Conservation (phyloP, 2,329 filamentous ascomycete genomes). For the Xylariaceae sp. region DNA sequence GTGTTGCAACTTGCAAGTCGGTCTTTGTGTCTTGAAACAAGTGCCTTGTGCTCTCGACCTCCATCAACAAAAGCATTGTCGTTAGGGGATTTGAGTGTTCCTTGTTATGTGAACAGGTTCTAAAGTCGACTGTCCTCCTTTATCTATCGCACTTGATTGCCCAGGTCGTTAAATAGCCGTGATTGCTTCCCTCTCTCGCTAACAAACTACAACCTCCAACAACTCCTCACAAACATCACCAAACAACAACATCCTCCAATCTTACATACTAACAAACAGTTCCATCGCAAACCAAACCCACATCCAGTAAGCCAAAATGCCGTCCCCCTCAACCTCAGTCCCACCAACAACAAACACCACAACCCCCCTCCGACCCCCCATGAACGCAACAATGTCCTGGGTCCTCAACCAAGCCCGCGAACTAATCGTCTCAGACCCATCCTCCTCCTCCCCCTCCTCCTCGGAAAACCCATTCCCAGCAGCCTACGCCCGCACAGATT, state of each 20-base stretch:
- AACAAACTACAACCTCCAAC: not conserved
- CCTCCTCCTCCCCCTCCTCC: no score
- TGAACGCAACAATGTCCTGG: slow-evolving; percentile 9
- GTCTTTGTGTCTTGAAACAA: not conserved
- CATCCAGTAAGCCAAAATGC: no score
- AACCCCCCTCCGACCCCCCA: not conserved
- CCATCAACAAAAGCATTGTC: not conserved
- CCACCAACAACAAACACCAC: not conserved
- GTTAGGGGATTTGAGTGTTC: not conserved
- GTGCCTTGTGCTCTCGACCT: not conserved
- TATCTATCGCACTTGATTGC: not conserved
- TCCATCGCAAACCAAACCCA: no score
- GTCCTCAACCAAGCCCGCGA: slow-evolving; percentile 5
- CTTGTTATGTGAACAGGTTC: not conserved
- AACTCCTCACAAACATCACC: not conserved
- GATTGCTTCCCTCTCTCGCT: not conserved
- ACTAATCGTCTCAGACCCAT: not conserved
- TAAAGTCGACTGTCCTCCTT: not conserved
- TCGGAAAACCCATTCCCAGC: no score
- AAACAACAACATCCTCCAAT: not conserved
- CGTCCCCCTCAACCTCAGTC: no score
- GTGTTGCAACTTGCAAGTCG: not conserved
- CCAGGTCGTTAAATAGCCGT: not conserved
- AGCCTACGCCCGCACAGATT: not conserved
- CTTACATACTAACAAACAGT: not conserved